phyloP scores from a whole-genome alignment of 2,329 filamentous ascomycete genomes.

The Dryadomyces quercivorus region DNA sequence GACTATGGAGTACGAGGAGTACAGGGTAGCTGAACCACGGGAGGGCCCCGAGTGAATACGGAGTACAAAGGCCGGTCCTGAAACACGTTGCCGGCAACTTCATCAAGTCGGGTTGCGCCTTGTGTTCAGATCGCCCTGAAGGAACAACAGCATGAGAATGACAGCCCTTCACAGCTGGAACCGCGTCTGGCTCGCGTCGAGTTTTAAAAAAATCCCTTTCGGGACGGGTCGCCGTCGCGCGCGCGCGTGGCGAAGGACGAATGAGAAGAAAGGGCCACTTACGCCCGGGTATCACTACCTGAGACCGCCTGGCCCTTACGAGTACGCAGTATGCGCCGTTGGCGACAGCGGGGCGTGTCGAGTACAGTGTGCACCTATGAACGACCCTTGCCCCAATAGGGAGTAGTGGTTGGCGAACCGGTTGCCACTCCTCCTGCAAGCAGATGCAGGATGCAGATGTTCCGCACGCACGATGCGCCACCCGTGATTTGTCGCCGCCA shows the following conservation, averaged over 20 bases:
- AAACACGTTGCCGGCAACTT: background rate
- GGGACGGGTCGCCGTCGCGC: slow-evolving; percentile 2
- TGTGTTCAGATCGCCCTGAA: too few relatives aligned
- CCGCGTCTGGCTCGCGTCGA: background rate
- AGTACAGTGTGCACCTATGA: background rate
- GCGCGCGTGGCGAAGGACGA: background rate
- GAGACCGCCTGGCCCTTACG: too few relatives aligned
- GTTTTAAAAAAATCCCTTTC: background rate
- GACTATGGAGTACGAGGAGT: background rate
- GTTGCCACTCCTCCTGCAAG: background rate
- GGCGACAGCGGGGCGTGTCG: background rate
- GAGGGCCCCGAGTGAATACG: too few relatives aligned
- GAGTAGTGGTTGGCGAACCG: background rate
- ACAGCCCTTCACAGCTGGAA: too few relatives aligned
- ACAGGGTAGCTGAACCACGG: too few relatives aligned
- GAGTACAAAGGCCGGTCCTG: background rate
- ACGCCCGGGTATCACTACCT: background rate
- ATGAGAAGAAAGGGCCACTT: too few relatives aligned
- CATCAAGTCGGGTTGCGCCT: too few relatives aligned
- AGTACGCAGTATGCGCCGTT: background rate
- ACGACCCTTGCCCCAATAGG: background rate
- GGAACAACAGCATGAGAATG: too few relatives aligned
- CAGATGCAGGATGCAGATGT: slow-evolving; percentile 1
- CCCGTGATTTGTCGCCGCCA: background rate
- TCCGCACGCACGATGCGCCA: background rate